Percentiles rank a stretch among this genome's conserved stretches.
These are phyloP conservation scores for Bromus sterilis DNA, from an alignment of 176 grass and related monocot species.

Conservation along the genomic window DNA sequence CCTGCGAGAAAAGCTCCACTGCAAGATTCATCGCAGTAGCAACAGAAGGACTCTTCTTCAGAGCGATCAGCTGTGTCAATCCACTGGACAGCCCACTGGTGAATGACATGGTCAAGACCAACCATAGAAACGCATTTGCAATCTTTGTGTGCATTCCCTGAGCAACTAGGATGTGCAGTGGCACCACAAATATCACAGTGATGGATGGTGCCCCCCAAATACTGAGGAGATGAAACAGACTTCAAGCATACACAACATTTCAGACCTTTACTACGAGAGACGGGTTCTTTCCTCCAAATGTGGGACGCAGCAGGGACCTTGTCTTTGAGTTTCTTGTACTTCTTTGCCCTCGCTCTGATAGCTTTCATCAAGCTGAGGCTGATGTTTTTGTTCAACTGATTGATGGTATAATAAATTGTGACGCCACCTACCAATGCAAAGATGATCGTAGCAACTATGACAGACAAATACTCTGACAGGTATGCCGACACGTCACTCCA, in stretches of 20 bases:
- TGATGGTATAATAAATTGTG: constrained; percentile 50
- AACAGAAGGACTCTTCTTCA: constrained; percentile 73
- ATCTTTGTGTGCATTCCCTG: constrained; percentile 67
- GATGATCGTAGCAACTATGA: constrained; percentile 30
- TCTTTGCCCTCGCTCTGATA: constrained; percentile 59
- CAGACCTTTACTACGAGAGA: constrained; percentile 48
- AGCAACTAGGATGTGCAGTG: constrained; percentile 61
- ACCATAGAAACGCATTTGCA: constrained; percentile 86
- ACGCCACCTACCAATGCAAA: constrained; percentile 20
- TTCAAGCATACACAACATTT: constrained; percentile 80
- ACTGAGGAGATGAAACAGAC: constrained; percentile 46
- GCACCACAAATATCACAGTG: constrained; percentile 73
- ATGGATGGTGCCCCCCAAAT: constrained; percentile 32
- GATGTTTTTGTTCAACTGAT: constrained; percentile 62
- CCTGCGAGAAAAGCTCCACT: constrained; percentile 54
- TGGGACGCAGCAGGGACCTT: constrained; percentile 59
- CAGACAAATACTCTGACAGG: constrained; percentile 32
- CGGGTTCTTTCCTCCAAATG: constrained; percentile 54
- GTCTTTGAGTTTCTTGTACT: constrained; percentile 62
- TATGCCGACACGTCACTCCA: constrained; percentile 35
- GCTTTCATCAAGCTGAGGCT: constrained; percentile 65
- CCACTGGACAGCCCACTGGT: constrained; percentile 88
- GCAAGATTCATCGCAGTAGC: constrained; percentile 82
- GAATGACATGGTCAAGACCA: constrained; percentile 57
- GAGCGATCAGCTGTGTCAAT: constrained; percentile 45